Evolutionary conservation across 441 rosid genomes (phyloP).

Genomic region (Adansonia gregorii): DNA sequence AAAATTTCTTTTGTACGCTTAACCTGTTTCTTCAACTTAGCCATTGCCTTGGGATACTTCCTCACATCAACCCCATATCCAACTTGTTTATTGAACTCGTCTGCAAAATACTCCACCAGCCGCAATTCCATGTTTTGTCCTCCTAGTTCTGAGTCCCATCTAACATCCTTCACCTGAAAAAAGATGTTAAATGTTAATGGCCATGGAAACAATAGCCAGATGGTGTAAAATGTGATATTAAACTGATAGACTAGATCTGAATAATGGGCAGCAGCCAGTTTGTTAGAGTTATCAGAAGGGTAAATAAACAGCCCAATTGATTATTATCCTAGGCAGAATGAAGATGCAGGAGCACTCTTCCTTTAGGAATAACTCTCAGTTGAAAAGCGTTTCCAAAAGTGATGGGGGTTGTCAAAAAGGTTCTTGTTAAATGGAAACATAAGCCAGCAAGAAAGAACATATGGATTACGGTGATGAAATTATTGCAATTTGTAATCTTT

Average conservation of each 20-base stretch:
- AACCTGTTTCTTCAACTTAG: slow-evolving; percentile 95
- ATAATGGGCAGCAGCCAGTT: neutral
- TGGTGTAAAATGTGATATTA: neutral
- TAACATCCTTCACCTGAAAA: slow-evolving; percentile 91
- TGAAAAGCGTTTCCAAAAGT: slow-evolving; percentile 11
- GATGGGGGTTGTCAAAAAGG: neutral
- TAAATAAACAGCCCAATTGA: neutral
- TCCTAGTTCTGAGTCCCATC: slow-evolving; percentile 93
- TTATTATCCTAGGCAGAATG: neutral
- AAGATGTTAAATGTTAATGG: slow-evolving; percentile 23
- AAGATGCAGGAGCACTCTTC: neutral
- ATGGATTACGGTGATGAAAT: neutral
- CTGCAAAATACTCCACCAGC: slow-evolving; percentile 86
- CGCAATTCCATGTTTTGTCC: slow-evolving; percentile 87
- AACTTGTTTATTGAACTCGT: slow-evolving; percentile 87
- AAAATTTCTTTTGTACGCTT: slow-evolving; percentile 95
- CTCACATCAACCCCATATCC: slow-evolving; percentile 90
- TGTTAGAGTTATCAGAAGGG: neutral
- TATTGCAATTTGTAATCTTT: neutral
- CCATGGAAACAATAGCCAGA: neutral
- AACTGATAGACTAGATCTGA: neutral
- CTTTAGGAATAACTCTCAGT: neutral
- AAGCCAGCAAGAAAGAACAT: neutral
- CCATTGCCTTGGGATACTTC: slow-evolving; percentile 90
- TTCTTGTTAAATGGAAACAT: neutral